These are phyloP conservation scores for Pythium coloratum DNA, from an alignment of 352 stramenopile genomes.

Conservation along the genomic window DNA sequence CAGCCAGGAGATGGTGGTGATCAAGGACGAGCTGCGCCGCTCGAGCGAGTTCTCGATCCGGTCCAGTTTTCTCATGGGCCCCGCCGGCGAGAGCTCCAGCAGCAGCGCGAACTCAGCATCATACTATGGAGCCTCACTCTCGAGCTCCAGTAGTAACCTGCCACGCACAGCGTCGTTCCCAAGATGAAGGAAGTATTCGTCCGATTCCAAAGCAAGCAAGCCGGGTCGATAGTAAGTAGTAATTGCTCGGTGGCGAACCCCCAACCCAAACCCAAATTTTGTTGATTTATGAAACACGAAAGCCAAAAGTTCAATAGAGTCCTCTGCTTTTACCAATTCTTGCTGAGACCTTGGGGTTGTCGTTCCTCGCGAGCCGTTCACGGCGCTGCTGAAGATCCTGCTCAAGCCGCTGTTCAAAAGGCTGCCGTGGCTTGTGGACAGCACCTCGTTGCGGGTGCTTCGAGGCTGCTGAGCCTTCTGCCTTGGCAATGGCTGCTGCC, in stretches of 20 bases:
- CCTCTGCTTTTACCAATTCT: constrained; percentile 1
- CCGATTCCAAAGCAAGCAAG: neutral
- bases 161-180: constrained; percentile 17
- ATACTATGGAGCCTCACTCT: neutral
- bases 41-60: constrained; percentile 29
- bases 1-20: constrained; percentile 43
- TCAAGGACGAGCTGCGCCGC: constrained; percentile 31
- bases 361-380: constrained; percentile 12
- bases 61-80: constrained; percentile 16
- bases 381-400: constrained; percentile 48
- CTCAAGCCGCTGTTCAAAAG: constrained; percentile 49
- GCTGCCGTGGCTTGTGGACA: constrained; percentile 4
- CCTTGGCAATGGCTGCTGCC: constrained; percentile 21
- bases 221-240: constrained; percentile 11
- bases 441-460: neutral
- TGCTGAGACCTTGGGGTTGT: neutral
- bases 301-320: constrained; percentile 10
- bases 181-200: constrained; percentile 1
- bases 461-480: constrained; percentile 10
- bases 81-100: constrained; percentile 4
- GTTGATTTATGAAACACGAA: constrained; percentile 20
- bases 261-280: constrained; percentile 3
- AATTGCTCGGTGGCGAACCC: neutral
- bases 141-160: constrained; percentile 1
- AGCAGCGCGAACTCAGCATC: constrained; percentile 9